Base-by-base conservation (phyloP, 2,329 filamentous ascomycete genomes). In the Pseudocercospora fijiensis region DNA sequence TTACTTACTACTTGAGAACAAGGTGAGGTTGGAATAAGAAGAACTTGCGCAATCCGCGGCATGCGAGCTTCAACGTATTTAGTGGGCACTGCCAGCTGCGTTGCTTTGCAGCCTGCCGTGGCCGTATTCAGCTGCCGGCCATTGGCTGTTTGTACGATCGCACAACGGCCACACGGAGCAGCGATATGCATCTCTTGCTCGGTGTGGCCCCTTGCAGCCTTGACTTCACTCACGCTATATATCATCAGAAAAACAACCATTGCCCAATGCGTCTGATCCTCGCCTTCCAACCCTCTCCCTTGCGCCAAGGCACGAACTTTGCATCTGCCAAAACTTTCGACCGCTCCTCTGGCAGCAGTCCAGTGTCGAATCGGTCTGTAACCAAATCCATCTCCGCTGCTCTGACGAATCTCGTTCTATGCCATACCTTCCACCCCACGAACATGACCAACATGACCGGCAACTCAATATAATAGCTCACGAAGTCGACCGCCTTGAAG, bases 391-490 rank as follows among this genome's bases (percentile, higher is more conserved):
- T 84, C 58, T 80, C 78, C 22, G 75, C 73, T 45, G 78, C 69
- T 11, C 70, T 71, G 22, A 83, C 81, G 60, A 82, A 78, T 62
- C 72, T 78, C 8, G 82, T 83, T 43, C 77, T 80, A 67, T 84
- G 74, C 13, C 81, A 27, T 2, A 78, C 5, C 71, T 87, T 87
- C 86, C 86, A 88, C 0, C 71, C 78, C 7, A 85, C 37, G 67
- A 80, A 83, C 75, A 86, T 83, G 13, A 83, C 72, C 16, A 84
- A 66, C 81, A 89, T 86, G 63, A 89, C 69, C 0, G 86, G 84
- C 24, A 89, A 74, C 74, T 88, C 85, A 41, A 89, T 81, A 69
- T 89, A 86, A 47, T 66, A 71, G 64, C 84, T 87, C 53, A 89
- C 84, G 69, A 89, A 89, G 70, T 83, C 81, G 11, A 88, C 84